These are phyloP conservation scores for Chlorella sp. DNA, from an alignment of 139 green algal species.

Conservation along the genomic window DNA sequence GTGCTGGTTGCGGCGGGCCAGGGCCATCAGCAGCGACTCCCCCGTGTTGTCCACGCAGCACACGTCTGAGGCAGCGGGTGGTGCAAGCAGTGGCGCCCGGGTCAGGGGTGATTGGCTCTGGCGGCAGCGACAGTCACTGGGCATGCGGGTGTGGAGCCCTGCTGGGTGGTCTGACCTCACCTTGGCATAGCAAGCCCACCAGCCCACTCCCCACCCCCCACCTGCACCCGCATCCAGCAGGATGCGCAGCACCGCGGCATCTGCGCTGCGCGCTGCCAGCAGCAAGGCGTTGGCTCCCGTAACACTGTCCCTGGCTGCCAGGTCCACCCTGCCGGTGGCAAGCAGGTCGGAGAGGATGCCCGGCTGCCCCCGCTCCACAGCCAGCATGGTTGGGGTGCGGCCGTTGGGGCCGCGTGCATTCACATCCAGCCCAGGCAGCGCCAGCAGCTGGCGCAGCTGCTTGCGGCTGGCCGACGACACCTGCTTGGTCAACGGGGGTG, in stretches of 20 bases:
- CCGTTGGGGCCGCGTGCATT: neutral
- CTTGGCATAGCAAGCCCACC: neutral
- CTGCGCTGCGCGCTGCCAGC: neutral
- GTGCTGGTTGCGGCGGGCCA: conserved; percentile 14
- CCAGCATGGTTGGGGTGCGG: neutral
- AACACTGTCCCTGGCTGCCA: neutral
- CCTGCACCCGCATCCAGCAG: conserved; percentile 22
- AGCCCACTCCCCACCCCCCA: neutral
- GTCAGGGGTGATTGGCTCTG: no score
- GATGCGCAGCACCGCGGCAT: neutral
- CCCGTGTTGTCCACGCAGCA: neutral
- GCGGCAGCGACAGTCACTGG: no score
- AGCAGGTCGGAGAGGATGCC: neutral
- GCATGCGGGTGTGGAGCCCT: no score
- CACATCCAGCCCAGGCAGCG: neutral
- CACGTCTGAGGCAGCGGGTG: neutral
- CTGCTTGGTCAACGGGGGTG: neutral
- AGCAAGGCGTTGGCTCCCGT: neutral
- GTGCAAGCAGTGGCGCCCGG: no score
- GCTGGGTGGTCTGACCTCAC: no score
- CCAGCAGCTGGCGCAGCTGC: conserved; percentile 24
- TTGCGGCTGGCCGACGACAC: neutral
- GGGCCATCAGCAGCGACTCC: conserved; percentile 17
- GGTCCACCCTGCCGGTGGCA: neutral
- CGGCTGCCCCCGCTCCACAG: neutral